phyloP scores from a whole-genome alignment of 2,329 filamentous ascomycete species.

The Alternaria alternata region DNA sequence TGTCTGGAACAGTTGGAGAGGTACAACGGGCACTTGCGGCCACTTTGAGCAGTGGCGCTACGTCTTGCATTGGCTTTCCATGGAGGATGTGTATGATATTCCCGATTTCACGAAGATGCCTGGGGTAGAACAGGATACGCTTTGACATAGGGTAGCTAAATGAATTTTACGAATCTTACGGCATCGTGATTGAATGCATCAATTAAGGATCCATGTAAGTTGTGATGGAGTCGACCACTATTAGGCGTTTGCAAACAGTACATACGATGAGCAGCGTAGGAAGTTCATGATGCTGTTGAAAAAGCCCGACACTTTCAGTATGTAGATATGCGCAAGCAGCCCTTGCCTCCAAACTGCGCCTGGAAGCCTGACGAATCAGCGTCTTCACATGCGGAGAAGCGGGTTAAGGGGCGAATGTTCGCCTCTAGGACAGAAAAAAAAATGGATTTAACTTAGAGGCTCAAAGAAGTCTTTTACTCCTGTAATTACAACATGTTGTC shows the following conservation, averaged over 20 bases:
- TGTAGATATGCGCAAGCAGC: neutral
- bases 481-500: neutral
- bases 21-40: slow-evolving; percentile 24
- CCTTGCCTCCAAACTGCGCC: neutral
- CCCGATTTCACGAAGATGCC: neutral
- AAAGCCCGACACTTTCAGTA: neutral
- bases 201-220: neutral
- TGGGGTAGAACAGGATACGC: neutral
- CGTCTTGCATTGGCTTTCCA: neutral
- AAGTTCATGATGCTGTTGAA: neutral
- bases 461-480: too few relatives aligned
- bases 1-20: slow-evolving; percentile 60
- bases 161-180: neutral
- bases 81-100: neutral
- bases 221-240: neutral
- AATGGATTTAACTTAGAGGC: neutral
- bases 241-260: neutral
- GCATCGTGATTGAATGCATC: neutral
- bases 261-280: neutral
- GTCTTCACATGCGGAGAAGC: neutral
- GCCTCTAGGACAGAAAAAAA: neutral
- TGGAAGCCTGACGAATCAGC: neutral
- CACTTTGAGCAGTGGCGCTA: slow-evolving; percentile 18
- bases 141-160: neutral
- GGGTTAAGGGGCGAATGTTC: neutral